Base-by-base conservation (phyloP, 2,329 filamentous ascomycete genomes). In the Didymella arachidicola region DNA sequence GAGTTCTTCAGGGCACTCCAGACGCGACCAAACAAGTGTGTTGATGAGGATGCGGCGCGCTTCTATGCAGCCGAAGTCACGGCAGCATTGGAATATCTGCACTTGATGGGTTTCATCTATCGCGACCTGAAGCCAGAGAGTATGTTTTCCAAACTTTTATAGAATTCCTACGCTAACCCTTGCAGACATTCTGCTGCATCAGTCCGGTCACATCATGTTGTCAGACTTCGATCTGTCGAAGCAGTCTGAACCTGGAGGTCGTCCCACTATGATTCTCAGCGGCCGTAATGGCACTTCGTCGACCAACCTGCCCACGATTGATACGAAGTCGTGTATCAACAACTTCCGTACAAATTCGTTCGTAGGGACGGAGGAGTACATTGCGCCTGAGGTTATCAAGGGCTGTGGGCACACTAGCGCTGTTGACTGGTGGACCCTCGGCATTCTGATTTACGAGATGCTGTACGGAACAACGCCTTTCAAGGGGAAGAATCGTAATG, bases 171-270 rank as follows among this genome's bases (percentile, higher is more conserved):
- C 22, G 53, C 81, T 84, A 72, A 84, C 67, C 25, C 25, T 5
- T 36, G 7, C 67, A 97, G 93, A 99, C 71, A 99, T 99, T 66
- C 84, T 99, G 14, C 87, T 99, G 22, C 95, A 99, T 77, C 95
- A 99, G 78, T 98, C 95, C n/a, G 95, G 95, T 16, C 95, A 99
- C 78, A 99, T 99, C 70, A 99, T 99, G 95, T 86, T 99, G 76
- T 98, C 95, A 61, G 95, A 99, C 80, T 99, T 99, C 79, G 95
- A 99, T 79, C 81, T 99, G 62, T 97, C 93, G 10, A 99, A 99
- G 79, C 95, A 99, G 79, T 99, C 95, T 7, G 95, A 96, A 66
- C 89, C 92, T 16, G 95, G 93, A 72, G 95, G 95, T 80, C 94
- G 94, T 73, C 95, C 95, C 47, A 97, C 93, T 25, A 98, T 99